Evolutionary conservation across 345 rosid genomes (phyloP), one percentile per base, ranked within the genome.

Genomic region (Gossypioides kirkii): DNA sequence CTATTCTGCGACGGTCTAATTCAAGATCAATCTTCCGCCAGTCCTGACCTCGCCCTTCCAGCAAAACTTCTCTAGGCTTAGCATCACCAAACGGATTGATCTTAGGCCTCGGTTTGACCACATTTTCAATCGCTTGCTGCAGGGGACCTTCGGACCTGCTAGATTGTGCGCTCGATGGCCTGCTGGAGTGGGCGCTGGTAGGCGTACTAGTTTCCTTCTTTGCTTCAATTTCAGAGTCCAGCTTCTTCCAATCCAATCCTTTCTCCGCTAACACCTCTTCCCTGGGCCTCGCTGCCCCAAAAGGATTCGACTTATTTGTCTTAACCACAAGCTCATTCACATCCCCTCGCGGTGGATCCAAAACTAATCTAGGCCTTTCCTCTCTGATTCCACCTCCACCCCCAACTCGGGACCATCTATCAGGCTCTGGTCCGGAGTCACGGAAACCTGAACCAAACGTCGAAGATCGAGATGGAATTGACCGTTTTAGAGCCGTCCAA

Each of bases 1-100:
- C 98, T 74, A 91, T 82, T 18, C 91, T 66, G 77, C 94, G 91
- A 76, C 85, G 97, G 77, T 95, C 98, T 85, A 95, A 86, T 58
- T 95, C 87, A 73, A 82, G 80, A 81, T 95, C 98, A 78, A 93
- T 87, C 84, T 91, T 93, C 0, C 94, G 90, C 99, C 99, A 91
- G 80, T 95, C 94, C 83, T 83, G 80, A 50, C 99, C 98, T 77
- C 90, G 87, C 79, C 91, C 87, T 82, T 87, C 86, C 81, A 95
- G 79, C 92, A 93, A 84, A 55, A 95, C 89, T 76, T 95, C 99
- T 71, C 98, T 80, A 49, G 99, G 99, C 77, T 90, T 95, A 43
- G 99, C 99, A 65, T 91, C 90, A 10, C 99, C 99, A 80, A 95
- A 95, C 0, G 99, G 99, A 87, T 95, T 93, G 71, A 87, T 87